Percentiles rank a stretch among this genome's conserved stretches.
Evolutionary conservation across 495 filamentous ascomycete genomes (phyloP).

Genomic region (Endocarpon pusillum): DNA sequence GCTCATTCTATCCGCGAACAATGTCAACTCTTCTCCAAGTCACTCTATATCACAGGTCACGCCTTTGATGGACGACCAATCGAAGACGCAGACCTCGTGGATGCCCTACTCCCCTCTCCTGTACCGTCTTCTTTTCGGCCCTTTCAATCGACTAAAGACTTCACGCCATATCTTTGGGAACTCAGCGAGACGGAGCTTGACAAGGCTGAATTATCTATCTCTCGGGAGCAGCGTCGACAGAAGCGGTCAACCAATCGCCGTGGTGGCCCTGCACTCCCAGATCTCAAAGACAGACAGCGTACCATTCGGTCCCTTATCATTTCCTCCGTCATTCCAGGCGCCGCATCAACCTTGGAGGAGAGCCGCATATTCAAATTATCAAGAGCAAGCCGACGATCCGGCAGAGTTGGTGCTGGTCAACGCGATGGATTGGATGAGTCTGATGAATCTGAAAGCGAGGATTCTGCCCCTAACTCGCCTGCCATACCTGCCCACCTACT

Average conservation of each 20-base stretch:
- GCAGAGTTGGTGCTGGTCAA: conserved; percentile 29
- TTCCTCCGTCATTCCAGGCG: conserved; percentile 77
- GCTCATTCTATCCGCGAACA: conserved; percentile 95
- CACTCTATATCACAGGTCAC: conserved; percentile 82
- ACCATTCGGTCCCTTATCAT: conserved; percentile 84
- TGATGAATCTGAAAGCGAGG: conserved; percentile 74
- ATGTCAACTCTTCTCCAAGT: conserved; percentile 80
- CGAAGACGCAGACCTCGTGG: conserved; percentile 73
- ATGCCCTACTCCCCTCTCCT: conserved; percentile 75
- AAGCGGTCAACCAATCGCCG: conserved; percentile 89
- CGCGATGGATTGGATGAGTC: conserved; percentile 60
- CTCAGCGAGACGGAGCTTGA: conserved; percentile 83
- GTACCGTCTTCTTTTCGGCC: conserved; percentile 70
- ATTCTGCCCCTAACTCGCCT: conserved; percentile 73
- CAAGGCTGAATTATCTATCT: conserved; percentile 77
- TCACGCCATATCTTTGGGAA: conserved; percentile 82
- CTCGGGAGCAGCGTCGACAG: conserved; percentile 80
- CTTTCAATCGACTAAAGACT: conserved; percentile 81
- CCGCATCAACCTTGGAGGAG: conserved; percentile 61
- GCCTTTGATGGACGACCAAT: conserved; percentile 88
- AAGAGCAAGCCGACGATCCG: conserved; percentile 34
- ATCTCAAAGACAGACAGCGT: conserved; percentile 84
- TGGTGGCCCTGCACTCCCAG: conserved; percentile 84
- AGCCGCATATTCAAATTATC: conserved; percentile 69
- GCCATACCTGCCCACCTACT: conserved; percentile 49